Percentiles rank a stretch among this genome's conserved stretches.
These are phyloP conservation scores for Trichosporon inkin DNA, from an alignment of 1,284 basidiomycete genomes.

Conservation along the genomic window DNA sequence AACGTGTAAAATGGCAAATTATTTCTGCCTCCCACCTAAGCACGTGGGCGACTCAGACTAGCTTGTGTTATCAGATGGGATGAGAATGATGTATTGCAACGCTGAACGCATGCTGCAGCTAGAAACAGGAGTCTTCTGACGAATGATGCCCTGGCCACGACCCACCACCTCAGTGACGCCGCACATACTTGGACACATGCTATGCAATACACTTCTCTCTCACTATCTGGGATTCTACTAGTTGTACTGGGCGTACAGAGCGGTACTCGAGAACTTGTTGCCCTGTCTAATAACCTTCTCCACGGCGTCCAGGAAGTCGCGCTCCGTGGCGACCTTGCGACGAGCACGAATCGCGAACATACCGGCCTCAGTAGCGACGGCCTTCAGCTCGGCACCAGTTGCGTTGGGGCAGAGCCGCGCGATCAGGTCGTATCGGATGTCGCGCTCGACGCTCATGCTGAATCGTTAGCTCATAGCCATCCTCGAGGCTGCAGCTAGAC, in stretches of 20 bases:
- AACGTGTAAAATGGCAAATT: not conserved
- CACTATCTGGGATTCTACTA: constrained; percentile 22
- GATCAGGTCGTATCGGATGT: constrained; percentile 97
- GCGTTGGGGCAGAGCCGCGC: constrained; percentile 96
- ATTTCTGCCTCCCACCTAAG: not conserved
- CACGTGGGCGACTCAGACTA: not conserved
- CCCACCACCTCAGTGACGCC: too few species aligned
- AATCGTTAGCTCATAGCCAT: constrained; percentile 10
- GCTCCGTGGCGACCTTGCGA: constrained; percentile 93
- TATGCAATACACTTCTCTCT: constrained; percentile 11
- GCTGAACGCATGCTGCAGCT: too few species aligned
- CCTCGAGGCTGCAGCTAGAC: too few species aligned
- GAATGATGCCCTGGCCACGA: too few species aligned
- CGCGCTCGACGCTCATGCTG: constrained; percentile 95
- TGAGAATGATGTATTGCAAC: too few species aligned
- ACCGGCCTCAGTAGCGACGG: constrained; percentile 96
- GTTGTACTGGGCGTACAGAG: constrained; percentile 53
- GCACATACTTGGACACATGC: not conserved
- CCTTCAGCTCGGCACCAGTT: constrained; percentile 93
- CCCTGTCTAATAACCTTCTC: constrained; percentile 98
- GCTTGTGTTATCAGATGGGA: too few species aligned
- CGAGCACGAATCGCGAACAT: constrained; percentile 99
- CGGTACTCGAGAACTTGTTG: constrained; percentile 89
- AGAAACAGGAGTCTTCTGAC: too few species aligned
- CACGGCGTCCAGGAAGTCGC: constrained; percentile 95